These are phyloP conservation scores for Yamadazyma triangularis DNA, from an alignment of 1,139 yeast species.

Conservation along the genomic window DNA sequence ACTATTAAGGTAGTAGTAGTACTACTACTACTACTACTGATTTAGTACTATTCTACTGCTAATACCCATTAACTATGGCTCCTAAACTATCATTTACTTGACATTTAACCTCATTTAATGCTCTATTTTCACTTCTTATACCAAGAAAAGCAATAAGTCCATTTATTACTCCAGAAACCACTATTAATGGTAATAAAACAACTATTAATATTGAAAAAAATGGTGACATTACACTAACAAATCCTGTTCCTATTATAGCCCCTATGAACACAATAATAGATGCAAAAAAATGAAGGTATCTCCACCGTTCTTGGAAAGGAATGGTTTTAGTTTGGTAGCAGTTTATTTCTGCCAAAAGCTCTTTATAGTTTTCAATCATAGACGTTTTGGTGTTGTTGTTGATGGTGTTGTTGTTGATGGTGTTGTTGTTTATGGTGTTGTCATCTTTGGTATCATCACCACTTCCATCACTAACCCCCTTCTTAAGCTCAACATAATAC, in stretches of 20 bases:
- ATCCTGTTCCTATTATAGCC: background rate
- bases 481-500: slow-evolving; percentile 55
- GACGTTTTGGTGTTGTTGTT: no score
- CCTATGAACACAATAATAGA: slow-evolving; percentile 37
- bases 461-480: no score
- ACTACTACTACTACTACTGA: no score
- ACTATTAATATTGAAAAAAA: slow-evolving; percentile 54
- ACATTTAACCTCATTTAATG: slow-evolving; percentile 61
- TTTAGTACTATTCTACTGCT: no score
- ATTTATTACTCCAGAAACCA: slow-evolving; percentile 65
- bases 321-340: slow-evolving; percentile 52
- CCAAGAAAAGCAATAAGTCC: slow-evolving; percentile 78
- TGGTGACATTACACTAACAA: slow-evolving; percentile 30
- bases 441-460: no score
- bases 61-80: no score
- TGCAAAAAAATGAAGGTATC: slow-evolving; percentile 58
- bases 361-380: no score
- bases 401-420: no score
- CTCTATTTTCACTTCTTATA: slow-evolving; percentile 74
- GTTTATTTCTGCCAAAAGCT: no score
- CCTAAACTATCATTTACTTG: no score
- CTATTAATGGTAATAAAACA: slow-evolving; percentile 49
- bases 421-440: no score
- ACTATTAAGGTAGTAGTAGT: no score
- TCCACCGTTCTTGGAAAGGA: slow-evolving; percentile 56